Evolutionary conservation across 129 eudicot species (phyloP).

Genomic region (Arctium minus): DNA sequence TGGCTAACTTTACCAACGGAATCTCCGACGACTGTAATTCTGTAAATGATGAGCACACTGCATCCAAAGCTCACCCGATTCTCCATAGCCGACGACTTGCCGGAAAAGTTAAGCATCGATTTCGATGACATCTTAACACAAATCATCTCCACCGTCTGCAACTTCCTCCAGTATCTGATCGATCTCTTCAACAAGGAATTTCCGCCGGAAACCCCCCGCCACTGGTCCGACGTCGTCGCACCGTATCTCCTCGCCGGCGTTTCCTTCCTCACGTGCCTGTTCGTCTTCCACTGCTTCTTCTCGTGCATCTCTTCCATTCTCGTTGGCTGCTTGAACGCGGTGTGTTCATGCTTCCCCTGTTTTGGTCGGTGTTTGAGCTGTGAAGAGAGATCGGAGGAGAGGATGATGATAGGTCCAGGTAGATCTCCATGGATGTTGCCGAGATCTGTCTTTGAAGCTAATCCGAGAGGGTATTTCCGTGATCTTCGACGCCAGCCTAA

Average conservation of each 20-base stretch:
- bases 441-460: constrained; percentile 3
- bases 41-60: neutral
- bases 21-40: neutral
- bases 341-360: constrained; percentile 7
- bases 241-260: constrained; percentile 4
- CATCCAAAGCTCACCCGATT: neutral
- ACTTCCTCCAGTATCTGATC: neutral
- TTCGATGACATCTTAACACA: constrained; percentile 6
- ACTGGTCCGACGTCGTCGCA: constrained; percentile 5
- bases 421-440: neutral
- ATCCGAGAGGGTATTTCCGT: constrained; percentile 7
- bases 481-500: neutral
- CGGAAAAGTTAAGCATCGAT: neutral
- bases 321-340: neutral
- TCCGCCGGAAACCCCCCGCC: neutral
- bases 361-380: neutral
- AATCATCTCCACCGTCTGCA: neutral
- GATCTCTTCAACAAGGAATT: neutral
- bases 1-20: neutral
- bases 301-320: constrained; percentile 11
- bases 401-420: constrained; percentile 21
- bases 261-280: neutral
- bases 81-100: neutral
- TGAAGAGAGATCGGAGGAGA: neutral
- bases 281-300: constrained; percentile 5